phyloP scores from a whole-genome alignment of 2,329 filamentous ascomycete genomes.

The Colletotrichum lentis region DNA sequence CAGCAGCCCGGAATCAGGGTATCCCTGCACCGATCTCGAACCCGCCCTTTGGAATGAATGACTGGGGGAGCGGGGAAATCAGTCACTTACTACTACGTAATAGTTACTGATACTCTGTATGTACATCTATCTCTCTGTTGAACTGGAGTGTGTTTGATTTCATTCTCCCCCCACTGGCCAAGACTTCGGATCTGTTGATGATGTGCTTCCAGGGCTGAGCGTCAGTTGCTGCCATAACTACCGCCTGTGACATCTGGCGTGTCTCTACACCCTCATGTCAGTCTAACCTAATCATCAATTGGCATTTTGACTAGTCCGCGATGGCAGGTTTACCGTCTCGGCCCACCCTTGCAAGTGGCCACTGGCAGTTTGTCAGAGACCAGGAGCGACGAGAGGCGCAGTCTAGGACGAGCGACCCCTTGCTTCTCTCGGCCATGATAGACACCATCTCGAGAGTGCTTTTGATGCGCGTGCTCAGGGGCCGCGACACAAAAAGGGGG shows the following conservation, averaged over 20 bases:
- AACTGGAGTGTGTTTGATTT: neutral
- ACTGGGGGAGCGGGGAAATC: neutral
- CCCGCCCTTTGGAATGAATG: neutral
- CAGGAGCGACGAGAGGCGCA: slow-evolving; percentile 14
- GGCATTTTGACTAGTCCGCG: slow-evolving; percentile 12
- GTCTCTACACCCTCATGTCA: slow-evolving; percentile 1
- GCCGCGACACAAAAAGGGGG: no score
- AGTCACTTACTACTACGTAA: no score
- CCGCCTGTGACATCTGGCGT: neutral
- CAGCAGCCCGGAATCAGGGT: slow-evolving; percentile 18
- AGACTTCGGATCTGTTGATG: slow-evolving; percentile 4
- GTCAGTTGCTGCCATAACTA: no score
- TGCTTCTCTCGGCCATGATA: neutral
- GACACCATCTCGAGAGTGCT: neutral
- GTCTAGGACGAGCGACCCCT: neutral
- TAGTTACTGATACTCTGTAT: no score
- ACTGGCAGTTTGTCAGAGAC: slow-evolving; percentile 1
- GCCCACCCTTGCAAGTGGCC: neutral
- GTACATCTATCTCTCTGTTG: neutral
- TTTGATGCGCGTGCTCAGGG: neutral
- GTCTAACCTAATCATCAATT: slow-evolving; percentile 16
- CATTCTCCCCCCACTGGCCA: neutral
- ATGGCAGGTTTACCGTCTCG: neutral
- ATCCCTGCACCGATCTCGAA: slow-evolving; percentile 24
- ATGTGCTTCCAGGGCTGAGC: neutral